Conservation (phyloP, 306 rosid species). For the Heteromeles arbutifolia region DNA sequence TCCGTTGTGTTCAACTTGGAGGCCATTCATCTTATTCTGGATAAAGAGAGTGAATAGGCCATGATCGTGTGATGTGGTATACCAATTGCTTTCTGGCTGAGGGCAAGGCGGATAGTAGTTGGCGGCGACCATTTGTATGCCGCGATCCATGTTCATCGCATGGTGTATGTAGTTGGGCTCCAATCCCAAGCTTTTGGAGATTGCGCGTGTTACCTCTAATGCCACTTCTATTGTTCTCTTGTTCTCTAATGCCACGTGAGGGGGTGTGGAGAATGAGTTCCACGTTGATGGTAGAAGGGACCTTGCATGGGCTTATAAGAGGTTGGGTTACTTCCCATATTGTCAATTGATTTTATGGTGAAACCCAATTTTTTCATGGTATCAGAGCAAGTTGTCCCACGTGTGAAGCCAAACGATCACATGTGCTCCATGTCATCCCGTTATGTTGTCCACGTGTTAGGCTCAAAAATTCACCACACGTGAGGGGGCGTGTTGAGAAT, state of each 20-base stretch:
- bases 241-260: not conserved
- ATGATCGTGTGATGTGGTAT: conserved; percentile 21
- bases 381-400: too few species aligned
- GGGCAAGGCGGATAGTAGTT: conserved; percentile 23
- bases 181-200: conserved; percentile 23
- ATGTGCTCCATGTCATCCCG: too few species aligned
- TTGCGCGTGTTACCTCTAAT: not conserved
- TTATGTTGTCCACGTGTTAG: too few species aligned
- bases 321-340: too few species aligned
- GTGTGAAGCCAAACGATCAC: too few species aligned
- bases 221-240: conserved; percentile 1
- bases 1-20: conserved; percentile 18
- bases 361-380: too few species aligned
- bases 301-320: too few species aligned
- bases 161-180: conserved; percentile 15
- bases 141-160: conserved; percentile 2
- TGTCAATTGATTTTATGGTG: too few species aligned
- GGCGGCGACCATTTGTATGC: conserved; percentile 6
- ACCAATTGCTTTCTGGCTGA: conserved; percentile 20
- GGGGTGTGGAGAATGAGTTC: too few species aligned
- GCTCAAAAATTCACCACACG: too few species aligned
- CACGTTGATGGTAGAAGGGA: too few species aligned
- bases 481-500: too few species aligned
- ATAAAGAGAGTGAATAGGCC: conserved; percentile 12
- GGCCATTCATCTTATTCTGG: conserved; percentile 21